Evolutionary conservation across 305 asterid species (phyloP), one percentile per base, ranked within the genome.

Genomic region (Solanum hybrid): DNA sequence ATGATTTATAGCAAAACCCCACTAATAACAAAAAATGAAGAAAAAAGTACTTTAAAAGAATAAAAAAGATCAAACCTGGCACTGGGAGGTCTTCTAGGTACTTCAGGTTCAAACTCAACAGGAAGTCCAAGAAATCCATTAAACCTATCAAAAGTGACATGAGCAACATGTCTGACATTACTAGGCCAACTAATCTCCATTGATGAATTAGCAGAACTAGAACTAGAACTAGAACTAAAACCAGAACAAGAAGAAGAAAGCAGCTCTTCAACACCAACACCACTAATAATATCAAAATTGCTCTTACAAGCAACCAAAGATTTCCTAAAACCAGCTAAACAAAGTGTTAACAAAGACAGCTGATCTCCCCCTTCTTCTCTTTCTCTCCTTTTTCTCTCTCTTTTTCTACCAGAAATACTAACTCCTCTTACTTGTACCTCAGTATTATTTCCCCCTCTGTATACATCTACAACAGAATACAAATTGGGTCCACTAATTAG

Each of bases 51-150:
- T 14, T 77, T 13, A 40, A 76, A 86, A 31, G 34, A 34, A 5
- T 1, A 22, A 31, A 79, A 11, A 79, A n/a, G 35, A 33, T 57
- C 37, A 31, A 88, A 97, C 99, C 99, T 97, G 90, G 99, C 99
- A 94, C 99, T 97, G 12, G 98, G 99, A 57, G 99, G 96, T 92
- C 95, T 94, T 89, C 98, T 93, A n/a, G 98, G 96, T 67, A 97
- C 97, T 86, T 97, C 96, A 77, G 99, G 98, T 91, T 96, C 98
- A 90, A 97, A 95, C 94, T 97, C 99, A 89, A 93, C 98, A 67
- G 99, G 99, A 14, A 97, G 94, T 18, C 99, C 99, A 88, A 97
- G 98, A 91, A 97, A 97, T 6, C 99, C 99, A 92, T 96, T 93
- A 90, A 97, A 97, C 81, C 98, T 91, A 91, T 97, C 99, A 90